Base-by-base conservation (phyloP, 2,329 filamentous ascomycete genomes). In the Fusarium hainanense region DNA sequence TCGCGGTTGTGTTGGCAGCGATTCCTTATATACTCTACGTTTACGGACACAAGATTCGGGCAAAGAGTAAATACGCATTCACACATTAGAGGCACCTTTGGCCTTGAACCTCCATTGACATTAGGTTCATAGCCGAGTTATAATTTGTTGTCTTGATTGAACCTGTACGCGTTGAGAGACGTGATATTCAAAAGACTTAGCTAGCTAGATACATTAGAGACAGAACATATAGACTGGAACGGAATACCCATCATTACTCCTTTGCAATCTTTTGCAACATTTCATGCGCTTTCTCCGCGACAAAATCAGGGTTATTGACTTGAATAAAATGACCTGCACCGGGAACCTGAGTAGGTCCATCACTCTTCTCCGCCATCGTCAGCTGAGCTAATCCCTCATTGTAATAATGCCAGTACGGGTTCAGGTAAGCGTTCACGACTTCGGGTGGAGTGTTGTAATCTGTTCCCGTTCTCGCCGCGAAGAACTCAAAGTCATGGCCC, bases 381-480 rank as follows among this genome's bases (percentile, higher is more conserved):
- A 89, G 79, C 21, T 75, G 76, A 2, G 79, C 73, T 25, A 89
- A 70, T 0, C 83, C 85, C 58, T 85, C 77, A 50, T 89, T 89
- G 68, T 89, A 89, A 30, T 50, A 66, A 5, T 81, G 78, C 87
- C 87, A 89, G 4, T 79, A 80, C 0, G 85, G 83, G 58, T 89
- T 88, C 52, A 84, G 71, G 71, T 87, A 89, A 12, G 77, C 77
- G 69, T 83, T 83, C 0, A 83, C 84, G 37, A 87, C 47, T 32
- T 55, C 58, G 2, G 27, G 34, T 2, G 68, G 61, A 14, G 52
- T 37, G 1, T 52, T 46, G 7, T 63, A 55, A 23, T 67, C 66
- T 2, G 28, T 54, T 1, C 55, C 63, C 0, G 62, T 56, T 7
- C 65, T 61, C 4, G 52, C 50, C 0, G 71, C 67, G 12, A 75